Evolutionary conservation across 805 yeast species (phyloP).

Genomic region (Candida vartiovaarae): DNA sequence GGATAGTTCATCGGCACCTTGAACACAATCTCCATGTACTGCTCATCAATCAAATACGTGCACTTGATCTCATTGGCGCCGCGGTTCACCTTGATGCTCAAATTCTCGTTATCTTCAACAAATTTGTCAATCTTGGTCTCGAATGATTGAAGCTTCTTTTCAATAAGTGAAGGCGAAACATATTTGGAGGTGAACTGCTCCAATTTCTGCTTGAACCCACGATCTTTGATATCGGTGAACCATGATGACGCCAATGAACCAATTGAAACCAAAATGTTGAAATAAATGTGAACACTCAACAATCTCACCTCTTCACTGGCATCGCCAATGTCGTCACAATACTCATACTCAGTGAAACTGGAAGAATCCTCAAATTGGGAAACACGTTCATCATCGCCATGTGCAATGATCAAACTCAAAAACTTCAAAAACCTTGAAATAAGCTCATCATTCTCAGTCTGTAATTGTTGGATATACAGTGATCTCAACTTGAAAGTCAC

Average conservation of each 20-base stretch:
- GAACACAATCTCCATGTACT: slow-evolving; percentile 72
- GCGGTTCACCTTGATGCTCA: slow-evolving; percentile 54
- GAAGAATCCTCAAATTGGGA: slow-evolving; percentile 14
- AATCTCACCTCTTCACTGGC: slow-evolving; percentile 27
- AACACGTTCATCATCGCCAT: slow-evolving; percentile 19
- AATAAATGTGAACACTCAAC: slow-evolving; percentile 44
- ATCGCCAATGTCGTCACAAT: slow-evolving; percentile 4
- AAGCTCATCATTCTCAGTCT: slow-evolving; percentile 31
- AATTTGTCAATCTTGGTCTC: slow-evolving; percentile 31
- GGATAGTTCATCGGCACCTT: slow-evolving; percentile 75
- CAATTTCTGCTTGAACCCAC: slow-evolving; percentile 50
- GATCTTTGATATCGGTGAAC: slow-evolving; percentile 65
- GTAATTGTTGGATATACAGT: slow-evolving; percentile 52
- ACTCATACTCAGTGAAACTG: slow-evolving; percentile 19
- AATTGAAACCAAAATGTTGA: slow-evolving; percentile 38
- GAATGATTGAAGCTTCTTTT: slow-evolving; percentile 48
- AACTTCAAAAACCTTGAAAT: slow-evolving; percentile 45
- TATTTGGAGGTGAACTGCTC: slow-evolving; percentile 55
- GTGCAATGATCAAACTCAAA: slow-evolving; percentile 47
- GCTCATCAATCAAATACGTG: slow-evolving; percentile 77
- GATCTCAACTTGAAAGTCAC: slow-evolving; percentile 59
- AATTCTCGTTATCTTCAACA: slow-evolving; percentile 30
- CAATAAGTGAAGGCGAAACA: slow-evolving; percentile 60
- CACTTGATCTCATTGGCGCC: slow-evolving; percentile 64
- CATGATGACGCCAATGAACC: slow-evolving; percentile 59